These are phyloP conservation scores for Neurospora sp. DNA, from an alignment of 2,329 filamentous ascomycete genomes.

Conservation along the genomic window DNA sequence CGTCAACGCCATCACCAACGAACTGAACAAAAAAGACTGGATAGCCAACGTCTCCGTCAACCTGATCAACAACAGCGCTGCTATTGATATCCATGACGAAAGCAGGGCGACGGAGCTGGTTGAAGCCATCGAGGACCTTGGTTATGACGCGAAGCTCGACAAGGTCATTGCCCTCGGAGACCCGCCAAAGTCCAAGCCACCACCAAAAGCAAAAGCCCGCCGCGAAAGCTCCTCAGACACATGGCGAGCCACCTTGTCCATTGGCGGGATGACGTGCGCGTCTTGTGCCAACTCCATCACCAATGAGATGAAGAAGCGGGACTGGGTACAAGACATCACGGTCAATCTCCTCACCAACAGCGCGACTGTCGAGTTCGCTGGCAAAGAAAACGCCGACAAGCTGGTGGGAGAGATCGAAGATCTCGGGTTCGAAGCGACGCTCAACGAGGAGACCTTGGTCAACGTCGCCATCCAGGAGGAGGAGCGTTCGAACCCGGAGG, in stretches of 20 bases:
- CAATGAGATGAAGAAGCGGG: slow-evolving; percentile 43
- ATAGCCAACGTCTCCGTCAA: slow-evolving; percentile 51
- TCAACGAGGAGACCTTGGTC: slow-evolving; percentile 36
- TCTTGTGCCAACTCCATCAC: slow-evolving; percentile 57
- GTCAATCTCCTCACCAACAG: slow-evolving; percentile 61
- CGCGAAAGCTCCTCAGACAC: slow-evolving; percentile 16
- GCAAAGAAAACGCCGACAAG: slow-evolving; percentile 32
- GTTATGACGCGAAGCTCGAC: slow-evolving; percentile 56
- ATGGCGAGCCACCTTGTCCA: slow-evolving; percentile 46
- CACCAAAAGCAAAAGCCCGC: neutral
- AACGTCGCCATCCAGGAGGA: slow-evolving; percentile 21
- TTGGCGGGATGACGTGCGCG: slow-evolving; percentile 66
- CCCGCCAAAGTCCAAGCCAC: slow-evolving; percentile 5
- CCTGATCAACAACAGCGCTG: slow-evolving; percentile 57
- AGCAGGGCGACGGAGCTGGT: slow-evolving; percentile 39
- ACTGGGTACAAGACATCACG: slow-evolving; percentile 46
- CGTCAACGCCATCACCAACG: slow-evolving; percentile 51
- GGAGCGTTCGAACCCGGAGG: slow-evolving; percentile 12
- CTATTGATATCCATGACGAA: slow-evolving; percentile 40
- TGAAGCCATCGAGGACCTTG: slow-evolving; percentile 49
- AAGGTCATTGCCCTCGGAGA: slow-evolving; percentile 31
- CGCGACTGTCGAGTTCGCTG: slow-evolving; percentile 46
- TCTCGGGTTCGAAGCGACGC: slow-evolving; percentile 54
- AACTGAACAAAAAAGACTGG: slow-evolving; percentile 47
- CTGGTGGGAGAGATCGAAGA: slow-evolving; percentile 47